These are phyloP conservation scores for Rhizopogon sp. DNA, from an alignment of 768 basidiomycete species.

Conservation along the genomic window DNA sequence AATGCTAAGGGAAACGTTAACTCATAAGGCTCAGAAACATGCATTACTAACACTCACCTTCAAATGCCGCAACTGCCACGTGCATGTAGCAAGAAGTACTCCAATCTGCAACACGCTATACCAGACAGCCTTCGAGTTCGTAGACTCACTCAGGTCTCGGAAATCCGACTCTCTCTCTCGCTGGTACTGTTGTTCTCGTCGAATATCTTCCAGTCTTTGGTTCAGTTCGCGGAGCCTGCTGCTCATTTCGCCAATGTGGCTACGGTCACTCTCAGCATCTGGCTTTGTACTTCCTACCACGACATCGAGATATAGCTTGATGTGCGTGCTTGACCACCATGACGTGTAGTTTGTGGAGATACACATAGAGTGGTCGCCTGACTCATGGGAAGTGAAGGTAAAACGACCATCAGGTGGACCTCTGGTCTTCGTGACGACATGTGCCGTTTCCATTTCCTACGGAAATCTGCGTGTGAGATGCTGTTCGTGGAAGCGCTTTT, in stretches of 20 bases:
- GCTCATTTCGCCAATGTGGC: constrained; percentile 78
- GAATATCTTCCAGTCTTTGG: constrained; percentile 86
- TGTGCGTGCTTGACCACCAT: constrained; percentile 84
- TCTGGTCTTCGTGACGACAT: constrained; percentile 82
- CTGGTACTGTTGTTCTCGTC: constrained; percentile 96
- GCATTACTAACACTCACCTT: constrained; percentile 48
- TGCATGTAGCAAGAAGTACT: constrained; percentile 78
- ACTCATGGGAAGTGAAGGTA: constrained; percentile 96
- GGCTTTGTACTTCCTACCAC: constrained; percentile 85
- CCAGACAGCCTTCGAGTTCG: constrained; percentile 93
- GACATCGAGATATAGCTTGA: constrained; percentile 92
- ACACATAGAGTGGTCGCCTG: constrained; percentile 97
- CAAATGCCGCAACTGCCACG: constrained; percentile 92
- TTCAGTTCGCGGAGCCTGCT: constrained; percentile 89
- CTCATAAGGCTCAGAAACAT: constrained; percentile 4
- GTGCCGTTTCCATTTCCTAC: constrained; percentile 82
- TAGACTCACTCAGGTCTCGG: constrained; percentile 81
- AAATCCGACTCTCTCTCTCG: constrained; percentile 92
- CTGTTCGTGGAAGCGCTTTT: not conserved
- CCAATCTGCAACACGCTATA: constrained; percentile 87
- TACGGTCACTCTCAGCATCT: constrained; percentile 83
- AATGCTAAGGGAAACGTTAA: constrained; percentile 41
- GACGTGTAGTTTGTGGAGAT: constrained; percentile 89
- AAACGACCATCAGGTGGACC: constrained; percentile 89
- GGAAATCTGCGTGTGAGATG: not conserved